phyloP scores from a whole-genome alignment of 2,329 filamentous ascomycete species.

The Chrysoporthe austroafricana region DNA sequence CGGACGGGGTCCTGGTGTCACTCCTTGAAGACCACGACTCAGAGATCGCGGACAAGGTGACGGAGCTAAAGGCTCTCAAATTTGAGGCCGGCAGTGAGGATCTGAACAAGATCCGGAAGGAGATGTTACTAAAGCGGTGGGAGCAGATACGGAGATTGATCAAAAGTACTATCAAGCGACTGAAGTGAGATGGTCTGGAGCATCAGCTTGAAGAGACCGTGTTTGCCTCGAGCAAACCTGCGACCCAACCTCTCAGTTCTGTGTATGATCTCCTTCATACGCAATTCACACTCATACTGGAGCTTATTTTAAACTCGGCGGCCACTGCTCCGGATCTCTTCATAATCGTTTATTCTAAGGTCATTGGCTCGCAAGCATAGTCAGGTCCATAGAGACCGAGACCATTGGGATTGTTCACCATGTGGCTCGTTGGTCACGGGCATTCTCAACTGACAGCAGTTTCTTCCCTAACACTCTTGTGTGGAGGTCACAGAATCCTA shows the following conservation, averaged over 20 bases:
- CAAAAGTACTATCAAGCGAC: conserved; percentile 41
- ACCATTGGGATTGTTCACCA: too few species aligned
- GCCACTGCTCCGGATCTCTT: too few species aligned
- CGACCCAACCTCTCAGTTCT: background rate
- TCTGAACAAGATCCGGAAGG: conserved; percentile 40
- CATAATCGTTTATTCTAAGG: too few species aligned
- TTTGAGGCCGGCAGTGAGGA: conserved; percentile 20
- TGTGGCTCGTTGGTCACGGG: too few species aligned
- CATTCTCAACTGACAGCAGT: too few species aligned
- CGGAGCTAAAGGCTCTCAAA: conserved; percentile 36
- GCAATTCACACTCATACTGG: too few species aligned
- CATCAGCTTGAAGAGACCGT: background rate
- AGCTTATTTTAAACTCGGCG: too few species aligned
- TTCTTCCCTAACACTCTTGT: too few species aligned
- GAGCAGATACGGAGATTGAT: conserved; percentile 46
- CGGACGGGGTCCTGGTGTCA: conserved; percentile 43
- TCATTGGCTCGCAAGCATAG: too few species aligned
- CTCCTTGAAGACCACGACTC: conserved; percentile 44
- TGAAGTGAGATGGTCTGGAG: conserved; percentile 28
- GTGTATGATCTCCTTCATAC: too few species aligned
- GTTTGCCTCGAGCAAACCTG: background rate
- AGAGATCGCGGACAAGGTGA: conserved; percentile 38
- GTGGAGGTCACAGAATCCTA: too few species aligned
- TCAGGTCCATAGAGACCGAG: too few species aligned
- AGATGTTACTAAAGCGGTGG: conserved; percentile 47